These are phyloP conservation scores for Podospora appendiculata DNA, from an alignment of 495 filamentous ascomycete genomes.

Conservation along the genomic window DNA sequence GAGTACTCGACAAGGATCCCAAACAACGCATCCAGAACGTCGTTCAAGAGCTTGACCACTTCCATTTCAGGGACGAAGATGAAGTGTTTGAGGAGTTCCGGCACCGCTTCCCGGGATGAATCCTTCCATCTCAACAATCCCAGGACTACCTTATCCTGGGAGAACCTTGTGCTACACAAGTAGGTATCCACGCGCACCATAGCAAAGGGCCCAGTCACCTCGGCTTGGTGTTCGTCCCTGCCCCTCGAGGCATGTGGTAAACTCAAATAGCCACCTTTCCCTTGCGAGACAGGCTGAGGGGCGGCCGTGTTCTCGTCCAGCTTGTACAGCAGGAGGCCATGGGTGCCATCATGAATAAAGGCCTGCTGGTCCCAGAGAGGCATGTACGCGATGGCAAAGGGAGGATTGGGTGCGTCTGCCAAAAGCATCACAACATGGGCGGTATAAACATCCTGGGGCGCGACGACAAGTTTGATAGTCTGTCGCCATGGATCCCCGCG, in stretches of 20 bases:
- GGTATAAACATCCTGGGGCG: conserved; percentile 69
- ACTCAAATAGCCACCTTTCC: conserved; percentile 72
- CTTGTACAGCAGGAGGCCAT: conserved; percentile 74
- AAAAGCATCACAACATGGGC: conserved; percentile 87
- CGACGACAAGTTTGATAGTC: conserved; percentile 75
- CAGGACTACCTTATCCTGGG: conserved; percentile 83
- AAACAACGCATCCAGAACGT: conserved; percentile 90
- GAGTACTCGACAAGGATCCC: conserved; percentile 81
- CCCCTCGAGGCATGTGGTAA: conserved; percentile 69
- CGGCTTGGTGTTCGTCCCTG: conserved; percentile 58
- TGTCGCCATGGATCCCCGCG: conserved; percentile 78
- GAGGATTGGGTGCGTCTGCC: conserved; percentile 72
- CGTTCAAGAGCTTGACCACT: conserved; percentile 83
- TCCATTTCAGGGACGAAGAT: conserved; percentile 96
- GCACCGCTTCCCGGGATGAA: conserved; percentile 57
- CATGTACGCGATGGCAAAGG: conserved; percentile 87
- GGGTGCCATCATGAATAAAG: conserved; percentile 80
- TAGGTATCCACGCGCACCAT: conserved; percentile 75
- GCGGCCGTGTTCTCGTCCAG: conserved; percentile 75
- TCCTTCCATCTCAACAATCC: conserved; percentile 82
- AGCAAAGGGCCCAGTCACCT: conserved; percentile 69
- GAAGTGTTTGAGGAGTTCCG: conserved; percentile 68
- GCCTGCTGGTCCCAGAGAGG: conserved; percentile 90
- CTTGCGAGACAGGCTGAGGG: conserved; percentile 43
- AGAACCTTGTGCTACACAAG: conserved; percentile 91